Conservation (phyloP, 495 filamentous ascomycete species). For the Aspergillus avenaceus region DNA sequence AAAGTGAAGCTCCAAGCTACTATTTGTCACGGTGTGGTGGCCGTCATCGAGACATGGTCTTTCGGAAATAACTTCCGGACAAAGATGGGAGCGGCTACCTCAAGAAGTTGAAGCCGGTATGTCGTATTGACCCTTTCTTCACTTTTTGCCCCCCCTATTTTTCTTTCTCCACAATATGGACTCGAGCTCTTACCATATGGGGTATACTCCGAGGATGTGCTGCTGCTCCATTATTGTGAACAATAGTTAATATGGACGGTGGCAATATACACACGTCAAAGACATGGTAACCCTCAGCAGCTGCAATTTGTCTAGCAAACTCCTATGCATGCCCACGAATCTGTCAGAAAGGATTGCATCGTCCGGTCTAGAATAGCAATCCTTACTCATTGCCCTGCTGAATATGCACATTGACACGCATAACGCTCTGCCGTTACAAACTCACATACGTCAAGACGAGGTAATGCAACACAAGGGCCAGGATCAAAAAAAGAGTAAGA, state of each 20-base stretch:
- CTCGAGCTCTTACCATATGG: not conserved
- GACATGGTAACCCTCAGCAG: not conserved
- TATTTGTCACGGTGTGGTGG: not conserved
- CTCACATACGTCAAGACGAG: not conserved
- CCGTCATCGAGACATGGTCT: not conserved
- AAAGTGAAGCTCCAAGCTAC: not conserved
- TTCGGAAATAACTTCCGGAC: constrained; percentile 8
- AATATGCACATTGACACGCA: not conserved
- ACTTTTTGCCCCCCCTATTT: not conserved
- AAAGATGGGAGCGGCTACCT: no score
- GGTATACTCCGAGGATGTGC: not conserved
- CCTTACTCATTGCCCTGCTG: not conserved
- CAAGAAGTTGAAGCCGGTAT: no score
- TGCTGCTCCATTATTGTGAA: no score
- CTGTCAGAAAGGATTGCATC: not conserved
- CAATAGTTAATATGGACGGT: not conserved
- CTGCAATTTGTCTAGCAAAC: not conserved
- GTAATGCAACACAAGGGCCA: no score
- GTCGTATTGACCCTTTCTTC: not conserved
- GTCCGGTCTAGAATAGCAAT: not conserved
- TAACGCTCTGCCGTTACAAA: not conserved
- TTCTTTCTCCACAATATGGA: not conserved
- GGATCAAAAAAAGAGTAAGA: no score
- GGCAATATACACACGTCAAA: not conserved
- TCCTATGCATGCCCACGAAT: not conserved